Base-by-base conservation (phyloP, 305 asterid species). In the Fraxinus ornus region DNA sequence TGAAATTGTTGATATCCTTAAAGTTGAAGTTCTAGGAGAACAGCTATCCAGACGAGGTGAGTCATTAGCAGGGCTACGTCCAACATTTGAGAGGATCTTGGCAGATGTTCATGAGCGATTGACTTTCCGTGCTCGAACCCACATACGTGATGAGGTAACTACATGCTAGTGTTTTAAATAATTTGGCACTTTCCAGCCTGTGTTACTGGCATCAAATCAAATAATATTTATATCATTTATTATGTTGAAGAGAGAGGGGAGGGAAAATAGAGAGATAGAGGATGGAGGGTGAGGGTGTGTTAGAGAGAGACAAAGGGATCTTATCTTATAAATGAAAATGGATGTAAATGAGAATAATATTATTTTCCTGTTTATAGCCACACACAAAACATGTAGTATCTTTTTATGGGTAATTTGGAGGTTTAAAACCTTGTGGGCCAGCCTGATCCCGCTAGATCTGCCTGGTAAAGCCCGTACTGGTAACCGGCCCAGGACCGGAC, bases 81-180 rank as follows among this genome's bases (percentile, higher is more conserved):
- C 98, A 44, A 97, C 96, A 57, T 77, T 97, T 74, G 98, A 97
- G 87, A 94, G 99, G 90, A 92, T 90, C 87, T 89, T 97, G 86
- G 98, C 97, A 47, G 98, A 97, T 92, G 94, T 95, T 77, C 99
- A 95, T n/a, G 99, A 97, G 87, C 97, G 98, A 44, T 85, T 93
- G 80, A 97, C 98, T 75, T 97, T 97, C 74, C 98, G 99, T 84
- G 98, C 99, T 79, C 94, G 98, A 82, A 95, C 99, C 60, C 92
- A 95, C 89, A 93, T 97, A 21, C 92, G 93, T 41, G 98, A 97
- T 89, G 99, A 95, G 98, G 99, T 97, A 84, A 84, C 76, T 82
- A 33, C 88, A 5, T 30, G 12, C 13, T 2, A 71, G 44, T 71
- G 21, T 71, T 71, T 28, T 28, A 70, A 66, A 68, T 24, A 13